Conservation (phyloP, 106 monocot species). For the Dioscorea alata region DNA sequence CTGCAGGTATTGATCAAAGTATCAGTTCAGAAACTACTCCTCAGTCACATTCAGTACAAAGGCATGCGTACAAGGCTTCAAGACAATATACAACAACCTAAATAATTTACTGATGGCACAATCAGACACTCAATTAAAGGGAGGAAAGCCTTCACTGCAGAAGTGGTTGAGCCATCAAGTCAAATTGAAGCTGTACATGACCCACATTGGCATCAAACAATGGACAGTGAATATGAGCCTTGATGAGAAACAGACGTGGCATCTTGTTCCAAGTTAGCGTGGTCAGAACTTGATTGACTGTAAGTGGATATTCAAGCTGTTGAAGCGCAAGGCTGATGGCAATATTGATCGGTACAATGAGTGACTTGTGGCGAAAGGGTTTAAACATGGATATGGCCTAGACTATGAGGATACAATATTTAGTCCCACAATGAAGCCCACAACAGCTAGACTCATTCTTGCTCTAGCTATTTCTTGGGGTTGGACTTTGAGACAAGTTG, state of each 20-base stretch:
- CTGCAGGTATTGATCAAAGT: too few relatives aligned
- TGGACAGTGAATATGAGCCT: too few relatives aligned
- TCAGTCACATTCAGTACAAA: too few relatives aligned
- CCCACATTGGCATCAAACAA: too few relatives aligned
- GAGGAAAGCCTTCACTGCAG: too few relatives aligned
- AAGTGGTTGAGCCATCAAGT: too few relatives aligned
- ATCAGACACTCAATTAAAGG: too few relatives aligned
- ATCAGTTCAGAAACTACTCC: too few relatives aligned
- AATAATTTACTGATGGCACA: too few relatives aligned
- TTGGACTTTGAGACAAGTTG: background rate
- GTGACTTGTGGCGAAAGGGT: background rate
- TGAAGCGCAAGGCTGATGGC: background rate
- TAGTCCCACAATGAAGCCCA: background rate
- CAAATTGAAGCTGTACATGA: too few relatives aligned
- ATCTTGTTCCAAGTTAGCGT: background rate
- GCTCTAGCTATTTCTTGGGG: background rate
- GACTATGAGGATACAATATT: background rate
- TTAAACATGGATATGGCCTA: background rate
- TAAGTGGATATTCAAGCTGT: conserved; percentile 12
- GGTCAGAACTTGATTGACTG: background rate
- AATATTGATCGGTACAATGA: background rate
- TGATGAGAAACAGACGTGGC: conserved; percentile 5
- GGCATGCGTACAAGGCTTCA: too few relatives aligned
- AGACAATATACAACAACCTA: too few relatives aligned
- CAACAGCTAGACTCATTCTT: background rate